These are phyloP conservation scores for Parascedosporium putredinis DNA, from an alignment of 2,329 filamentous ascomycete genomes.

Conservation along the genomic window DNA sequence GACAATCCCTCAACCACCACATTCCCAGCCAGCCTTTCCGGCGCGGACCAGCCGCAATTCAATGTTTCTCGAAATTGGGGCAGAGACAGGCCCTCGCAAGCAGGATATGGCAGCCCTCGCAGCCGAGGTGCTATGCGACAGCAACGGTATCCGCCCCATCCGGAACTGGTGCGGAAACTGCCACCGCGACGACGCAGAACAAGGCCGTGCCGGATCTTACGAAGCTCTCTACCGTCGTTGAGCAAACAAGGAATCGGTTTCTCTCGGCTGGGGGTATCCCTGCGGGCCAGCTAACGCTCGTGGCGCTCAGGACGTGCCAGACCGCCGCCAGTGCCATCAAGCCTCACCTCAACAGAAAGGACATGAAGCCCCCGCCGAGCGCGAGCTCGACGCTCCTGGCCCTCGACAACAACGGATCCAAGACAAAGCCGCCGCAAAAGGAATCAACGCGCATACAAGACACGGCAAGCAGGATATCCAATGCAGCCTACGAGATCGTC, in stretches of 20 bases:
- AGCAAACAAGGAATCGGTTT: conserved; percentile 32
- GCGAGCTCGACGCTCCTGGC: conserved; percentile 23
- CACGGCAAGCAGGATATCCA: conserved; percentile 41
- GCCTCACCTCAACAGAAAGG: conserved; percentile 14
- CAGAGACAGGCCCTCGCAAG: neutral
- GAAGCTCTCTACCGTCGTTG: conserved; percentile 29
- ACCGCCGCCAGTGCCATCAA: conserved; percentile 33
- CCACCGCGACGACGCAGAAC: neutral
- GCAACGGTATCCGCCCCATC: conserved; percentile 13
- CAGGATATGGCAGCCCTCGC: neutral
- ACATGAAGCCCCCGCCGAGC: conserved; percentile 8
- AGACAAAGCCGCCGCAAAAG: conserved; percentile 8
- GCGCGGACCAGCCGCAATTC: neutral
- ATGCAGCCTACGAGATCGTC: conserved; percentile 58
- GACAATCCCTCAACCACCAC: neutral
- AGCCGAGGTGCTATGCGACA: neutral
- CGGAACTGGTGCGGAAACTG: neutral
- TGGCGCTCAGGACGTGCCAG: conserved; percentile 34
- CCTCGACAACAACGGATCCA: conserved; percentile 18
- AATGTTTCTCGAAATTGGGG: neutral
- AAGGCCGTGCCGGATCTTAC: conserved; percentile 25
- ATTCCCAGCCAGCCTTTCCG: neutral
- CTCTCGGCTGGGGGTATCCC: conserved; percentile 34
- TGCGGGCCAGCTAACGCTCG: conserved; percentile 29
- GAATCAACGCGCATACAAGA: conserved; percentile 24